Percentiles rank a stretch among this genome's conserved stretches.
Conservation (phyloP, 257 asterid genomes). For the Osmanthus fragrans region DNA sequence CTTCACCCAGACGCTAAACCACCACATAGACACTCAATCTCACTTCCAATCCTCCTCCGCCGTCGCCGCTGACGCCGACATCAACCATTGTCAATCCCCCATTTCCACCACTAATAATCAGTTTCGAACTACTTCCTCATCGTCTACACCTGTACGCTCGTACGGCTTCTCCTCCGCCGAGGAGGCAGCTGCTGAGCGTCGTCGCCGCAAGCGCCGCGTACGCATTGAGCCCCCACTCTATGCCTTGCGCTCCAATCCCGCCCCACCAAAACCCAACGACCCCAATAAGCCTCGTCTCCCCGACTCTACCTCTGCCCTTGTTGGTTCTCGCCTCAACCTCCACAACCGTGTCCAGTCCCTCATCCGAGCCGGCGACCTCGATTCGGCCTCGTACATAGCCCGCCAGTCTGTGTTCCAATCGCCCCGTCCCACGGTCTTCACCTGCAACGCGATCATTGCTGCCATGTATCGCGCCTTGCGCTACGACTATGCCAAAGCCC, state of each 20-base stretch:
- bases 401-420: constrained; percentile 72
- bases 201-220: constrained; percentile 41
- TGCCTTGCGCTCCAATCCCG: constrained; percentile 37
- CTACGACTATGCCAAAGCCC: constrained; percentile 58
- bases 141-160: constrained; percentile 22
- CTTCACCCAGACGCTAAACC: constrained; percentile 16
- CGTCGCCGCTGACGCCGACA: constrained; percentile 20
- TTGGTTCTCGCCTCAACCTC: constrained; percentile 75
- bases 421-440: constrained; percentile 80
- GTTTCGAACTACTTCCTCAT: background rate
- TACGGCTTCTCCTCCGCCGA: constrained; percentile 40
- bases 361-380: constrained; percentile 85
- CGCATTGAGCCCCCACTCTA: constrained; percentile 6
- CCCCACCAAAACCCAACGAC: constrained; percentile 29
- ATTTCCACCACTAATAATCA: background rate
- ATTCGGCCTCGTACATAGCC: constrained; percentile 68
- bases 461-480: constrained; percentile 80
- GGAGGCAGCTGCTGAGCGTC: constrained; percentile 57
- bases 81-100: constrained; percentile 11
- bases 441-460: constrained; percentile 87
- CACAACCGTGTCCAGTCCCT: constrained; percentile 94
- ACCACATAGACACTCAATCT: background rate
- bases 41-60: constrained; percentile 12
- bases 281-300: constrained; percentile 67
- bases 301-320: constrained; percentile 67